Conservation (phyloP, 1,284 basidiomycete species). For the Xerocomus nothofagi region DNA sequence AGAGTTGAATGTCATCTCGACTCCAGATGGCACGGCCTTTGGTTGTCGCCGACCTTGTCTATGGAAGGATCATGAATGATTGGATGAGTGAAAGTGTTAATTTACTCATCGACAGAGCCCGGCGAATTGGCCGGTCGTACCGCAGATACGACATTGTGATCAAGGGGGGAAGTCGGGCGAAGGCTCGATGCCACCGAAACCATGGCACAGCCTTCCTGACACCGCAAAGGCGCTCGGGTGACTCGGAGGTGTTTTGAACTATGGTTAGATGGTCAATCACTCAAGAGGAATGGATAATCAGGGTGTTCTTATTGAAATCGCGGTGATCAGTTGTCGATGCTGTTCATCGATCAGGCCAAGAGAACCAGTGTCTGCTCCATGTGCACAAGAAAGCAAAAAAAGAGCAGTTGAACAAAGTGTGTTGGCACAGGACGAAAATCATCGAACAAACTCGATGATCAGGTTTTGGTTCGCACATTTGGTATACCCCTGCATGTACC, state of each 20-base stretch:
- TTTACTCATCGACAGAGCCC: too few species aligned
- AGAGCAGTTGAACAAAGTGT: not conserved
- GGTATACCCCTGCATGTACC: not conserved
- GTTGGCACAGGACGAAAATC: not conserved
- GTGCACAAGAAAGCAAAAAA: slow-evolving; percentile 1
- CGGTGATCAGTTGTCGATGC: not conserved
- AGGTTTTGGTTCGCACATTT: not conserved
- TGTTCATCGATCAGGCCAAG: slow-evolving; percentile 1
- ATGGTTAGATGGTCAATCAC: not conserved
- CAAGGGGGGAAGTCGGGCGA: too few species aligned
- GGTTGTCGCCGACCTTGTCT: not conserved
- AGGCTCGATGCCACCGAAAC: not conserved
- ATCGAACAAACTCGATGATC: not conserved
- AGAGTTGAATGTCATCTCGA: not conserved
- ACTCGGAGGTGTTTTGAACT: not conserved
- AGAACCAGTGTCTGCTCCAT: not conserved
- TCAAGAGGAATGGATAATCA: not conserved
- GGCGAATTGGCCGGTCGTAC: not conserved
- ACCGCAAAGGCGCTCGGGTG: not conserved
- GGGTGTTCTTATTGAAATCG: not conserved
- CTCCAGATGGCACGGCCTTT: not conserved
- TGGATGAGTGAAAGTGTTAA: not conserved
- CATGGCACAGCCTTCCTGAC: not conserved
- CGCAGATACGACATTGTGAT: not conserved
- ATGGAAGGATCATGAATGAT: too few species aligned